phyloP scores from a whole-genome alignment of 1,284 basidiomycete genomes.

The Trametes sp. region DNA sequence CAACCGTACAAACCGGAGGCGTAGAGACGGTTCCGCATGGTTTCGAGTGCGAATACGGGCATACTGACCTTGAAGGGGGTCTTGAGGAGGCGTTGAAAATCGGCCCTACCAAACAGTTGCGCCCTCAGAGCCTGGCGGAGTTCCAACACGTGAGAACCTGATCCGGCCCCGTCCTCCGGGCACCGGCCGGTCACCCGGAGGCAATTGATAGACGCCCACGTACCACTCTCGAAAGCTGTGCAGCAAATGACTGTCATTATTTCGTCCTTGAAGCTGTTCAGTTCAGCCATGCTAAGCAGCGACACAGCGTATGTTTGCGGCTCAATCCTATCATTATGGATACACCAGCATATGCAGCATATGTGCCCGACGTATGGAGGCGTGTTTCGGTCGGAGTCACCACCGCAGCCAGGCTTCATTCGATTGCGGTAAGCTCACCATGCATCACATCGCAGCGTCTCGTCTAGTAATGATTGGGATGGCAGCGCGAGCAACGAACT shows the following conservation, averaged over 20 bases:
- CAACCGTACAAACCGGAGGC: conserved; percentile 24
- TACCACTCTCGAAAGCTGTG: not conserved
- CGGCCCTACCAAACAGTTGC: conserved; percentile 25
- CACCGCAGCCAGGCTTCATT: too few species aligned
- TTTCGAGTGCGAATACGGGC: conserved; percentile 30
- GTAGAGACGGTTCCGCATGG: conserved; percentile 31
- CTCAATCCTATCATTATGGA: too few species aligned
- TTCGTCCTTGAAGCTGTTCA: too few species aligned
- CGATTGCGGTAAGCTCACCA: not conserved
- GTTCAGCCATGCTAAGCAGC: too few species aligned
- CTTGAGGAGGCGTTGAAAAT: conserved; percentile 38
- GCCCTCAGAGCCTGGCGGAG: conserved; percentile 27
- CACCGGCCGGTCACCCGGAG: conserved; percentile 1
- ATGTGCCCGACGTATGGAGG: too few species aligned
- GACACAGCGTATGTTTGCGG: too few species aligned
- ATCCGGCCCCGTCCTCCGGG: conserved; percentile 13
- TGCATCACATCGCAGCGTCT: not conserved
- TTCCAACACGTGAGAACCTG: conserved; percentile 30
- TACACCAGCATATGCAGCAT: too few species aligned
- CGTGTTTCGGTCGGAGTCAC: too few species aligned
- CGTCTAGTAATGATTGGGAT: too few species aligned
- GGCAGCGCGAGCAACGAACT: too few species aligned
- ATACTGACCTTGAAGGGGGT: conserved; percentile 49
- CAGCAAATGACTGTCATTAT: not conserved
- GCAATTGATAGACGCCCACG: not conserved